Base-by-base conservation (phyloP, 306 rosid genomes). In the Bauhinia variegata region DNA sequence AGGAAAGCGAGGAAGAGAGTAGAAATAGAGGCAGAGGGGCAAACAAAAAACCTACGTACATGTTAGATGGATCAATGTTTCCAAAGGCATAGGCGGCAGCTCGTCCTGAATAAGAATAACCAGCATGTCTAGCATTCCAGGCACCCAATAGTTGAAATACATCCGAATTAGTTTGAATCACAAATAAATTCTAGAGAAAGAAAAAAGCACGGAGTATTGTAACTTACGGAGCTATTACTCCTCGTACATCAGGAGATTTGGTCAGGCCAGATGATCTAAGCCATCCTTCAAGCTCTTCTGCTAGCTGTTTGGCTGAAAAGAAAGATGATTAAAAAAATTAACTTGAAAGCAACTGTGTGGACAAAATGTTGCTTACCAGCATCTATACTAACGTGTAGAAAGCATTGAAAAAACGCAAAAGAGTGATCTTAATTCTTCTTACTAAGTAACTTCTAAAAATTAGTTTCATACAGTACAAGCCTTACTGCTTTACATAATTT, bases 21-120 rank as follows among this genome's bases (percentile, higher is more conserved):
- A 19, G 31, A 37, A 57, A 49, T 15, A 4, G 23, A 11, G 46
- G 43, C 16, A 41, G 43, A 46, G 8, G 28, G 48, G 18, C 4
- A 39, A 51, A 67, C 36, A 68, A 70, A 59, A 78, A 64, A 57
- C 28, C 6, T 62, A 82, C 88, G 30, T 59, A 93, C 99, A 93
- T 84, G 78, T 68, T 88, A 42, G 95, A 80, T 32, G 99, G 99
- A 80, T 93, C 97, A 31, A 93, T 93, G 82, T 90, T 93, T 70
- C 85, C 97, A 80, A 93, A 93, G 14, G 97, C 96, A 82, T 86
- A 95, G 4, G 99, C 99, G 34, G 99, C 99, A 50, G 99, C 96
- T 54, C 86, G 88, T 23, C 99, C 99, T 6, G 99, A 95, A 77
- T 83, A 95, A 11, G 97, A 90, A 82, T 88, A 95, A 59, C 99